phyloP scores from a whole-genome alignment of 208 protist genomes.

The Acanthamoeba lenticulata region DNA sequence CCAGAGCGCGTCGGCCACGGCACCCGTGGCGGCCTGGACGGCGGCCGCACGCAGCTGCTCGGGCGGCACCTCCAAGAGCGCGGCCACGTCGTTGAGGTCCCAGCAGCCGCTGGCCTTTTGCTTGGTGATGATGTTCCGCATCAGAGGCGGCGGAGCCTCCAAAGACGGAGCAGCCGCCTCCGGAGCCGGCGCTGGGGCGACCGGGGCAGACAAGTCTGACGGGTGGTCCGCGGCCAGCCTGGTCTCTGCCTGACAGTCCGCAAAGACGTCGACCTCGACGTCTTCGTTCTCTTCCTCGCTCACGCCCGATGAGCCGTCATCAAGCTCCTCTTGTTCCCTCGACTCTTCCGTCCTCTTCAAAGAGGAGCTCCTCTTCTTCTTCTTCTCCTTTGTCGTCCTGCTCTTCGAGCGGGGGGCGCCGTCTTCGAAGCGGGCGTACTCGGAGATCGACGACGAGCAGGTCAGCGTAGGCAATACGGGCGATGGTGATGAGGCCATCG shows the following conservation, averaged over 20 bases:
- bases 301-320: not conserved
- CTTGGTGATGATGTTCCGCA: not conserved
- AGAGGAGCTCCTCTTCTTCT: no score
- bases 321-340: not conserved
- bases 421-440: not conserved
- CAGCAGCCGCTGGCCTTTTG: conserved; percentile 43
- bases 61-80: not conserved
- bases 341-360: not conserved
- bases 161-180: not conserved
- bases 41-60: not conserved
- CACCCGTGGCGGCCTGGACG: not conserved
- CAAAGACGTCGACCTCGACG: not conserved
- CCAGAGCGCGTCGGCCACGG: not conserved
- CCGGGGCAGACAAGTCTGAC: no score
- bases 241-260: not conserved
- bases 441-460: no score
- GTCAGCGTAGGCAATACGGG: not conserved
- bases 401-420: not conserved
- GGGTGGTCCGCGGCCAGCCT: no score
- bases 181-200: no score
- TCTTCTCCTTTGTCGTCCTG: not conserved
- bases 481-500: not conserved
- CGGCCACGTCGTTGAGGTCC: not conserved
- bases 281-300: not conserved
- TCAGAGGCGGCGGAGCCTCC: not conserved